Base-by-base conservation (phyloP, 768 basidiomycete genomes). In the Roridomyces roridus region DNA sequence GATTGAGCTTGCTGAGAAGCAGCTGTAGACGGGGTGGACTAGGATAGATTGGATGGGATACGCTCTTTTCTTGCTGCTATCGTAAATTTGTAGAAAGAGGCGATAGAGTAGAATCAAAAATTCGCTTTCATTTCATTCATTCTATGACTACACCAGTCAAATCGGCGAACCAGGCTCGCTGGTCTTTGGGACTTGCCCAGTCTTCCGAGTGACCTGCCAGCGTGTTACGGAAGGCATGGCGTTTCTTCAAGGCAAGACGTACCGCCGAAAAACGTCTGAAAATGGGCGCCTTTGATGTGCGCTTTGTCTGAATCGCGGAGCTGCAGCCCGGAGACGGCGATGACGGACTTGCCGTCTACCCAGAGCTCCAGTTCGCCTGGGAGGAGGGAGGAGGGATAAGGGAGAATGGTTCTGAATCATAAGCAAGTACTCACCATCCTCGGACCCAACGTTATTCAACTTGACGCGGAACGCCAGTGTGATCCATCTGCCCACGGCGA, bases 221-320 rank as follows among this genome's bases (percentile, higher is more conserved):
- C 23, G 21, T 24, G 26, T 23, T 35, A 28, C 2, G 11, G 3
- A 25, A 14, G 8, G 26, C 4, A 12, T 11, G 26, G n/a, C 43
- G 31, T 17, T 6, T 18, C 24, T 26, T 1, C 15, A 4, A 5
- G 6, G 12, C 6, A 39, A 41, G 44, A 65, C 75, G 50, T 62
- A 85, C 87, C 88, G 40, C 89, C 89, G 59, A 92, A 92, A 75
- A 91, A 92, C 0, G 89, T 91, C 69, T 90, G 84, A 46, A 88
- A 83, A 67, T 89, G 88, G 68, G 87, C 82, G 8, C 90, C 90
- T 52, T 84, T 84, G 50, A 92, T 81, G 48, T 71, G 76, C 1
- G 78, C 76, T 2, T 73, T 76, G 7, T 62, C 67, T n/a, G 71
- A 65, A 4, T 71, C 65, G 11, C 86, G 77, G 5, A 91, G 65